Conservation (phyloP, 1,139 yeast genomes). For the Hemisphaericaspora xylanilytica region DNA sequence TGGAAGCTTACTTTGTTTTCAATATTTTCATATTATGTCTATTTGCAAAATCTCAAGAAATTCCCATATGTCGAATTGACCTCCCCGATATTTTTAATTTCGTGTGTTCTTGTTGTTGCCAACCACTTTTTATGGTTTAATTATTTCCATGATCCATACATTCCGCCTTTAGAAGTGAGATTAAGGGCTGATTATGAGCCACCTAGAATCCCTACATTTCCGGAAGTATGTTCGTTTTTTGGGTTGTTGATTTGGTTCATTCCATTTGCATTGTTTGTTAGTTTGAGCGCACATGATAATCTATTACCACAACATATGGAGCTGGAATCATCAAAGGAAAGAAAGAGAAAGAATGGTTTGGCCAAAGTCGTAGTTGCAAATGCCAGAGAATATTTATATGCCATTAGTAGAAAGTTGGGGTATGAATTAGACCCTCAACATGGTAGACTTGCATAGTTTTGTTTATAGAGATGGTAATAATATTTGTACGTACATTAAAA, state of each 20-base stretch:
- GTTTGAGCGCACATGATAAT: constrained; percentile 90
- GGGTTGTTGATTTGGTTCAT: constrained; percentile 93
- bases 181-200: constrained; percentile 57
- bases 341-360: constrained; percentile 35
- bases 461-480: constrained; percentile 1
- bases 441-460: constrained; percentile 43
- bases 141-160: constrained; percentile 69
- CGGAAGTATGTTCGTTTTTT: constrained; percentile 90
- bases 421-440: constrained; percentile 61
- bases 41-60: constrained; percentile 68
- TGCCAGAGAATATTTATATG: constrained; percentile 49
- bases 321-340: constrained; percentile 30
- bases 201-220: constrained; percentile 74
- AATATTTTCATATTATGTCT: constrained; percentile 65
- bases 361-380: constrained; percentile 62
- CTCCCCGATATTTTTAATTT: constrained; percentile 66
- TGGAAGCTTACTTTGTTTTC: constrained; percentile 62
- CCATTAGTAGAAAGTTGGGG: constrained; percentile 53
- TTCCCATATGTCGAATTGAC: constrained; percentile 83
- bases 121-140: constrained; percentile 92
- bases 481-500: constrained; percentile 4
- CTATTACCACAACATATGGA: constrained; percentile 64
- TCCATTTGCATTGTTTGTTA: constrained; percentile 89
- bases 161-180: constrained; percentile 56
- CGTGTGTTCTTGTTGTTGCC: constrained; percentile 69